phyloP scores from a whole-genome alignment of 208 protist species.

The Naegleria gruberi region DNA sequence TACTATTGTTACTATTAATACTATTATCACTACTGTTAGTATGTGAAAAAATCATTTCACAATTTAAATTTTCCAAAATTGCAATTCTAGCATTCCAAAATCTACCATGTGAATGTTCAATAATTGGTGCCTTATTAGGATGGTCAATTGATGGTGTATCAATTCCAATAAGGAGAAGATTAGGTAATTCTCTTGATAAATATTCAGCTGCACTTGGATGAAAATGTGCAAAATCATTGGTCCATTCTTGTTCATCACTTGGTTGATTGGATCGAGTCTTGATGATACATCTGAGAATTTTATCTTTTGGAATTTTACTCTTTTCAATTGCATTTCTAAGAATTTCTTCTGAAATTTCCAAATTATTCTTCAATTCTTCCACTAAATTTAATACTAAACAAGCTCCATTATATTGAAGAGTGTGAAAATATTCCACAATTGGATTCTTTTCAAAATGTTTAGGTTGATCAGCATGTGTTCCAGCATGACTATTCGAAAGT shows the following conservation, averaged over 20 bases:
- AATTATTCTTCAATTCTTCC: neutral
- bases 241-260: slow-evolving; percentile 16
- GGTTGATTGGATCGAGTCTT: neutral
- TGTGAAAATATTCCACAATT: slow-evolving; percentile 39
- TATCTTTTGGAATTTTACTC: neutral
- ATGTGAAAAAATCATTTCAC: too few species aligned
- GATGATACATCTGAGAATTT: neutral
- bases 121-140: slow-evolving; percentile 39
- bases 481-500: slow-evolving; percentile 60
- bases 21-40: too few species aligned
- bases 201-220: slow-evolving; percentile 44
- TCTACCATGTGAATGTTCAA: slow-evolving; percentile 43
- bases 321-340: neutral
- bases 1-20: too few species aligned
- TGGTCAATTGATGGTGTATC: slow-evolving; percentile 60
- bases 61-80: slow-evolving; percentile 59
- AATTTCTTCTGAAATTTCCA: neutral
- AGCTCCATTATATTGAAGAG: slow-evolving; percentile 55
- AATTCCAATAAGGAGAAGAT: slow-evolving; percentile 55
- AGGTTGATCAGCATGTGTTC: slow-evolving; percentile 61
- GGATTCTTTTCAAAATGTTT: slow-evolving; percentile 49
- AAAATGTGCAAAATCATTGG: slow-evolving; percentile 47
- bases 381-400: slow-evolving; percentile 51
- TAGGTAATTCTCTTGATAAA: slow-evolving; percentile 46
- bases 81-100: slow-evolving; percentile 53